Evolutionary conservation across 257 asterid species (phyloP).

Genomic region (Ophiorrhiza pumila): DNA sequence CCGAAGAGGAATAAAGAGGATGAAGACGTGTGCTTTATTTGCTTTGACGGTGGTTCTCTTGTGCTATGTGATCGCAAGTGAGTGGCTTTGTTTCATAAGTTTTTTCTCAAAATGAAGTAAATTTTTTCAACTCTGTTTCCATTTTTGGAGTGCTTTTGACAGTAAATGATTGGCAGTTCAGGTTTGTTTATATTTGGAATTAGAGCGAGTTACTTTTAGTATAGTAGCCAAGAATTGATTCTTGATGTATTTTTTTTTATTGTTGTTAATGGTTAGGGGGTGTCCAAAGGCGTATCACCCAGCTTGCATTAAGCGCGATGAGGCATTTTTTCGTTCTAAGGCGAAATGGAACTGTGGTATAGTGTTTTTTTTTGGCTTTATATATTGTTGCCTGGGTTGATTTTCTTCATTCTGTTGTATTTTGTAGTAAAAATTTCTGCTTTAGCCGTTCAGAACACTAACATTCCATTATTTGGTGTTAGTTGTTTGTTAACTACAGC

Average conservation of each 20-base stretch:
- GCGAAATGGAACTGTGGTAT: slow-evolving; percentile 86
- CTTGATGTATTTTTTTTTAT: slow-evolving; percentile 16
- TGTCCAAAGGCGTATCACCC: slow-evolving; percentile 99
- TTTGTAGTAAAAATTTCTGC: neutral
- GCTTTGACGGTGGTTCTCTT: slow-evolving; percentile 93
- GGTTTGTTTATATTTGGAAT: neutral
- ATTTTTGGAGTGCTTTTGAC: neutral
- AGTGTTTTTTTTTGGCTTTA: slow-evolving; percentile 7
- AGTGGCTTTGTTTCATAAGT: slow-evolving; percentile 25
- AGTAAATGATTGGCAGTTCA: neutral
- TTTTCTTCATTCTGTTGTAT: slow-evolving; percentile 4
- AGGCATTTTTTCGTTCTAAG: slow-evolving; percentile 70
- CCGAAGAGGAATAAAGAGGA: slow-evolving; percentile 51
- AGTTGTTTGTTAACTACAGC: neutral
- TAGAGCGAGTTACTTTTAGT: neutral
- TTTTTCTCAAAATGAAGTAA: neutral
- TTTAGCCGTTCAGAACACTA: neutral
- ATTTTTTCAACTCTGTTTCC: neutral
- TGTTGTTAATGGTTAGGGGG: slow-evolving; percentile 56
- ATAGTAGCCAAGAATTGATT: neutral
- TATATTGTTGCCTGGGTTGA: neutral
- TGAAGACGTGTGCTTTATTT: slow-evolving; percentile 93
- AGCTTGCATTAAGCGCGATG: slow-evolving; percentile 89
- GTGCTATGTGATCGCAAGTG: slow-evolving; percentile 96
- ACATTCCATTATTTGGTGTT: neutral